Evolutionary conservation across 192 early-diverging fungal species (phyloP).

Genomic region (Podila clonocystis): DNA sequence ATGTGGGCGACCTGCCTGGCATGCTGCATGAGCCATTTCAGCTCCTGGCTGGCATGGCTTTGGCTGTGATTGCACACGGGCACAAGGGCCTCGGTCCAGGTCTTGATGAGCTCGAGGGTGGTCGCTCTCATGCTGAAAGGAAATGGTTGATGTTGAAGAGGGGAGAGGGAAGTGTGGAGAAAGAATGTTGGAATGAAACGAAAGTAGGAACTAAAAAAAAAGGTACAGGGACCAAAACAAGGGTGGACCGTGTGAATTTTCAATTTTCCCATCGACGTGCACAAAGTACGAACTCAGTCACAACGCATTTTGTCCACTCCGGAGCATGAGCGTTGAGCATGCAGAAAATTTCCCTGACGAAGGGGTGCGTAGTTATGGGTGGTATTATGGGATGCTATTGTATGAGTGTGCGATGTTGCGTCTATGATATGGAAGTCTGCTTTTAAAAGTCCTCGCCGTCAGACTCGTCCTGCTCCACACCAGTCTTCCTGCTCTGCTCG

Average conservation of each 20-base stretch:
- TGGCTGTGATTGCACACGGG: slow-evolving; percentile 47
- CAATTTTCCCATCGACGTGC: no score
- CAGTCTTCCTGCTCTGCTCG: slow-evolving; percentile 15
- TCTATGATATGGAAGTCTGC: neutral
- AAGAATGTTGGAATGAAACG: neutral
- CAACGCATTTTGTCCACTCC: no score
- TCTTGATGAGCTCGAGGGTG: slow-evolving; percentile 19
- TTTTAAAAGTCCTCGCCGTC: slow-evolving; percentile 29
- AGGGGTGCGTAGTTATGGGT: no score
- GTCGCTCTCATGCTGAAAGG: neutral
- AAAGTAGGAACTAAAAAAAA: neutral
- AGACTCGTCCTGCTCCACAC: slow-evolving; percentile 32
- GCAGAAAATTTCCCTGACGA: no score
- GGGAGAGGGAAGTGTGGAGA: neutral
- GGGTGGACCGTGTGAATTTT: neutral
- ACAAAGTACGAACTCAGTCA: no score
- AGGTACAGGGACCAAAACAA: neutral
- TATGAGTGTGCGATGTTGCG: no score
- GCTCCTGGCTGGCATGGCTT: slow-evolving; percentile 52
- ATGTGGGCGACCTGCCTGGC: slow-evolving; percentile 12
- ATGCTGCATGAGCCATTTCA: slow-evolving; percentile 53
- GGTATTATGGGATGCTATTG: slow-evolving; percentile 1
- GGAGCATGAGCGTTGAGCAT: no score
- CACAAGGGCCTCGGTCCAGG: slow-evolving; percentile 38
- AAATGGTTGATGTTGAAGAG: neutral